A percentile compares a stretch with the other conserved stretches of the same genome.
Conservation (phyloP, 106 monocot species). For the Acorus calamus region DNA sequence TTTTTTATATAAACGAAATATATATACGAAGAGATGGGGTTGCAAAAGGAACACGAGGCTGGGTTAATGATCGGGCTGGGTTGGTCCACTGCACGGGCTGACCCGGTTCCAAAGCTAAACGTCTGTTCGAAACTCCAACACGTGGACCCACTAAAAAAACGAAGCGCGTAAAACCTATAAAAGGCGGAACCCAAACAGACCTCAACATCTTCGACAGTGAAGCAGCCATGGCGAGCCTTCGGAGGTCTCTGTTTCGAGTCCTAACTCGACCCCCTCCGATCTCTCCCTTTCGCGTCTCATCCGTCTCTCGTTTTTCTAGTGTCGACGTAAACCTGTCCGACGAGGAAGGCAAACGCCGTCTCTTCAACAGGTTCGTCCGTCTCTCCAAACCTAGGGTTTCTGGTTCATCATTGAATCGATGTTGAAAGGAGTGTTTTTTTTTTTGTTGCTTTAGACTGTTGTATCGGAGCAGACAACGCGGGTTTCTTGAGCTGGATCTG, state of each 20-base stretch:
- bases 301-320: not conserved
- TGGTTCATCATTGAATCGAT: not conserved
- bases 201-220: too few species aligned
- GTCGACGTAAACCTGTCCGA: slow-evolving; percentile 41
- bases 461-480: slow-evolving; percentile 90
- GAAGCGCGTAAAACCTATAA: too few species aligned
- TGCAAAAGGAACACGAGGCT: too few species aligned
- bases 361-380: slow-evolving; percentile 54
- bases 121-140: too few species aligned
- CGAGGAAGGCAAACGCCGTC: slow-evolving; percentile 65
- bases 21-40: too few species aligned
- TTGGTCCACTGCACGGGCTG: too few species aligned
- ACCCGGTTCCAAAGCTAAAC: too few species aligned
- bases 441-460: slow-evolving; percentile 32
- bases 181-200: too few species aligned
- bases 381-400: not conserved
- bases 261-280: slow-evolving; percentile 1
- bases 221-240: slow-evolving; percentile 18
- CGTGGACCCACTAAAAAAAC: too few species aligned
- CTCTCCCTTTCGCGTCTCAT: not conserved
- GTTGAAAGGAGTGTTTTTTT: not conserved
- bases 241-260: slow-evolving; percentile 23
- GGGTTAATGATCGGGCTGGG: too few species aligned
- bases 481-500: slow-evolving; percentile 85
- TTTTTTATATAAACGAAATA: too few species aligned